phyloP scores from a whole-genome alignment of 495 filamentous ascomycete species.

The Penicillium parvum region DNA sequence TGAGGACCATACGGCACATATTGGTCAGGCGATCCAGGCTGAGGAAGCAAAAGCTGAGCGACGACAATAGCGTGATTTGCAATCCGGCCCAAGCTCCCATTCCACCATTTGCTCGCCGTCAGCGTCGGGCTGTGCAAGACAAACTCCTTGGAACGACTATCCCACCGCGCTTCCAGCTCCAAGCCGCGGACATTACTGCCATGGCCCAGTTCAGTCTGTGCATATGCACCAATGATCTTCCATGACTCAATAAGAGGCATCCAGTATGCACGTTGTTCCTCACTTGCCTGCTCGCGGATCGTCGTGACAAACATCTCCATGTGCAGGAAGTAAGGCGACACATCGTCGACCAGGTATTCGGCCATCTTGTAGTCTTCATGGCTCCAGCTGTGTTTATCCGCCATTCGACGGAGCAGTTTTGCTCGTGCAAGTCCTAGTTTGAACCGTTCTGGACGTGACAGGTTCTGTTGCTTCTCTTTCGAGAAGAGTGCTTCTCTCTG shows the following conservation, averaged over 20 bases:
- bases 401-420: conserved; percentile 42
- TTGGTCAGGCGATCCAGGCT: conserved; percentile 6
- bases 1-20: conserved; percentile 42
- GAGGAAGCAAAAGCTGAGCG: conserved; percentile 42
- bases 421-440: conserved; percentile 44
- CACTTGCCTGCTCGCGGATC: conserved; percentile 41
- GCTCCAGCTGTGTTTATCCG: conserved; percentile 36
- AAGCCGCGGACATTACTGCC: conserved; percentile 46
- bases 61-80: conserved; percentile 44
- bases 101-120: conserved; percentile 51
- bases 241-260: conserved; percentile 39
- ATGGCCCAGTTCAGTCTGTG: conserved; percentile 46
- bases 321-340: conserved; percentile 41
- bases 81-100: conserved; percentile 42
- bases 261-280: conserved; percentile 41
- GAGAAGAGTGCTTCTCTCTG: conserved; percentile 35
- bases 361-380: conserved; percentile 41
- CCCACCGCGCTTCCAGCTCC: conserved; percentile 43
- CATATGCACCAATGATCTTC: conserved; percentile 46
- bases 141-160: conserved; percentile 37
- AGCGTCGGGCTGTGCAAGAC: conserved; percentile 44
- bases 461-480: conserved; percentile 40
- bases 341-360: conserved; percentile 42
- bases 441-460: conserved; percentile 43
- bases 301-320: conserved; percentile 35